Evolutionary conservation across 768 basidiomycete species (phyloP).

Genomic region (Naganishia randhawae): DNA sequence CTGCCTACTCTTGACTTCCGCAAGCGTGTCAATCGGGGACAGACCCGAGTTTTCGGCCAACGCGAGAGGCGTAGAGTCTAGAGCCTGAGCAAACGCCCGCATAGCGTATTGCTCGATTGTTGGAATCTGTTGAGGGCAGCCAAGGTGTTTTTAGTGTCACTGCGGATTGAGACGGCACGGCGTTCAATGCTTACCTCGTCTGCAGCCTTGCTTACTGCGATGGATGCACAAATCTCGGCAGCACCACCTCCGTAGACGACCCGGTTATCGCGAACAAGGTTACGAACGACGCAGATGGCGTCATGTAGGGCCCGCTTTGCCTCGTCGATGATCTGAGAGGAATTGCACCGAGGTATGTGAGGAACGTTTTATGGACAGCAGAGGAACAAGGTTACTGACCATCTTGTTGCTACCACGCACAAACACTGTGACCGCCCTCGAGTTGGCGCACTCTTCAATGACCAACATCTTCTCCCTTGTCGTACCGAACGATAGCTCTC

Average conservation of each 20-base stretch:
- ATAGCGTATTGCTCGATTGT: conserved; percentile 99
- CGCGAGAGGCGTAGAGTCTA: conserved; percentile 92
- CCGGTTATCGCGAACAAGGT: conserved; percentile 88
- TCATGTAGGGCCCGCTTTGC: conserved; percentile 97
- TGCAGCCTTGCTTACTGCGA: conserved; percentile 89
- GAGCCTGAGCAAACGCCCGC: conserved; percentile 94
- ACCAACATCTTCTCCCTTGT: conserved; percentile 99
- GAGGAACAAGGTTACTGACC: conserved; percentile 55
- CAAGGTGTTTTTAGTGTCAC: neutral
- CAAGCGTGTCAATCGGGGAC: conserved; percentile 92
- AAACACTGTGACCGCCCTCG: conserved; percentile 92
- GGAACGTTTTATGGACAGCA: neutral
- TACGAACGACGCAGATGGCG: conserved; percentile 93
- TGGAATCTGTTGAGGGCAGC: conserved; percentile 62
- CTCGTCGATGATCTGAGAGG: conserved; percentile 86
- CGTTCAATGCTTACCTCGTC: conserved; percentile 60
- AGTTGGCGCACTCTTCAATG: conserved; percentile 97
- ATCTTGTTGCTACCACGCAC: conserved; percentile 98
- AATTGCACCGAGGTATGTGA: neutral
- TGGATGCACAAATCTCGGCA: conserved; percentile 90
- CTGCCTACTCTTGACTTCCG: conserved; percentile 89
- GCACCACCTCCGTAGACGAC: conserved; percentile 98
- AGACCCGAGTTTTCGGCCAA: conserved; percentile 97
- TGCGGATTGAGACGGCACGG: conserved; percentile 54
- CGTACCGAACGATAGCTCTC: conserved; percentile 93